Base-by-base conservation (phyloP, 2,329 filamentous ascomycete species). In the Bertia moriformis region DNA sequence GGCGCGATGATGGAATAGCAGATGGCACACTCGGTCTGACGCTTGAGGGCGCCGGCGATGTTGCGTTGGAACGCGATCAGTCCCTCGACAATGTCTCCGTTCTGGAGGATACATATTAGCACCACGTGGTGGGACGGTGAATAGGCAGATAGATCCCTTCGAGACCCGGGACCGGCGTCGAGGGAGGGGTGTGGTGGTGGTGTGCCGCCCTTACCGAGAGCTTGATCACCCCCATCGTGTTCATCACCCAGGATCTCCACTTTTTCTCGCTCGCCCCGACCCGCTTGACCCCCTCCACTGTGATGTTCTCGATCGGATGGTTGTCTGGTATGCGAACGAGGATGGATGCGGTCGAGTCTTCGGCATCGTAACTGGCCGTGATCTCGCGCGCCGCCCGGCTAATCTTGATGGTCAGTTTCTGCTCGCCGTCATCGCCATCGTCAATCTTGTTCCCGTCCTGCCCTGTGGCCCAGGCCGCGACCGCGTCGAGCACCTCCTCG, bases 1-100 rank as follows among this genome's bases (percentile, higher is more conserved):
- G 68, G 68, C 15, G 72, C 73, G 30, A 82, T 72, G 45, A 82
- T 73, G 37, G 66, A 72, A 54, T 81, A 81, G 51, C 75, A 81
- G 48, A 80, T 81, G 0, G 76, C 73, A 50, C 77, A 82, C 53
- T 82, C 77, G 14, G 65, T 73, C 53, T 81, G 76, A 3, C 77
- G 76, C 53, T 79, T 78, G 44, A 82, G 57, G n/a, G 73, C 73
- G 3, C 75, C 73, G 35, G 71, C 71, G 4, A 82, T 70, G 48
- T 82, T 82, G 43, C 66, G 63, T 43, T 73, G 65, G 62, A 77
- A 82, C 4, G 75, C 71, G 3, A 72, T 59, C 37, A 82, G 51
- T 3, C 74, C 77, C 45, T 82, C 77, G 39, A 76, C 71, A 20
- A 82, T 61, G 40, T 64, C 71, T 36, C 74, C 74, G 46, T 78